A percentile compares a stretch with the other conserved stretches of the same genome.
Evolutionary conservation across 306 rosid genomes (phyloP).

Genomic region (Neltuma alba): DNA sequence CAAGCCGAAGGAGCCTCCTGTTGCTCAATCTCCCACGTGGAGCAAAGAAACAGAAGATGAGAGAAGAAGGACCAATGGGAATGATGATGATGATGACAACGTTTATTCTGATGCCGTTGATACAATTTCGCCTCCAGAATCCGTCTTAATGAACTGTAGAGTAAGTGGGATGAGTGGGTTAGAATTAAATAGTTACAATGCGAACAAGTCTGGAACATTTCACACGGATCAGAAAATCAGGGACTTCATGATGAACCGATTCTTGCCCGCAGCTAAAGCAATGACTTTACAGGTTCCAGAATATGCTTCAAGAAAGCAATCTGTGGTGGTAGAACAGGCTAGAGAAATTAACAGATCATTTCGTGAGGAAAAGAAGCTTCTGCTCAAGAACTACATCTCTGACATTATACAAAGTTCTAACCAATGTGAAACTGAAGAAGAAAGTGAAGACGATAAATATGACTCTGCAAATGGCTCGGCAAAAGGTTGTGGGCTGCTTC

Average conservation of each 20-base stretch:
- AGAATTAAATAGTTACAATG: constrained; percentile 49
- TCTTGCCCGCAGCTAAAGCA: constrained; percentile 97
- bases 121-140: constrained; percentile 55
- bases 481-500: constrained; percentile 81
- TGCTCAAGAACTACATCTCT: constrained; percentile 41
- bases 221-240: constrained; percentile 68
- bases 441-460: constrained; percentile 57
- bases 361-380: constrained; percentile 51
- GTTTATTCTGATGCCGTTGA: constrained; percentile 77
- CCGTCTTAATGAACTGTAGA: constrained; percentile 76
- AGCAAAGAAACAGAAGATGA: constrained; percentile 42
- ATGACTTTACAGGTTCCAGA: constrained; percentile 77
- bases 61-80: constrained; percentile 38
- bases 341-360: constrained; percentile 53
- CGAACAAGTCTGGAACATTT: constrained; percentile 56
- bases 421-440: constrained; percentile 41
- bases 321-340: constrained; percentile 55
- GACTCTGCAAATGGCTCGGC: constrained; percentile 49
- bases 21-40: constrained; percentile 49
- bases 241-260: constrained; percentile 93
- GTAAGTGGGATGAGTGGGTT: constrained; percentile 70
- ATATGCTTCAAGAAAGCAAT: constrained; percentile 66
- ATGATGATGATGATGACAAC: constrained; percentile 44
- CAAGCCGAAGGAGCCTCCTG: constrained; percentile 49
- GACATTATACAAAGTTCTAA: constrained; percentile 48